Percentiles rank a stretch among this genome's conserved stretches.
Evolutionary conservation across 2,329 filamentous ascomycete species (phyloP).

Genomic region (Cladophialophora yegresii): DNA sequence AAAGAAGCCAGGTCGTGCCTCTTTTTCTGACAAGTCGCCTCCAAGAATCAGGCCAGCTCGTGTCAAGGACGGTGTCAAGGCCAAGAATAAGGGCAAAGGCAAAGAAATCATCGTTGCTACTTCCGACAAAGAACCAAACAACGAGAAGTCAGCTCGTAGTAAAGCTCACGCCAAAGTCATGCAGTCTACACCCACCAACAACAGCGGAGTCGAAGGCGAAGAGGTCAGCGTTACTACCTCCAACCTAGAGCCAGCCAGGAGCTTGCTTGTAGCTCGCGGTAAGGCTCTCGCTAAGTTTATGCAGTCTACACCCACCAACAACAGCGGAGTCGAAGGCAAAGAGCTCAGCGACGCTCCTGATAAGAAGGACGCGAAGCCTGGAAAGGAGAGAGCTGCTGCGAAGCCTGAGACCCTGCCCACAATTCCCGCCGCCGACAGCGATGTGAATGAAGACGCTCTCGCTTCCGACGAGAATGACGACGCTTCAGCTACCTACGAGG

Average conservation of each 20-base stretch:
- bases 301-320: background rate
- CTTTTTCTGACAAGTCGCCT: background rate
- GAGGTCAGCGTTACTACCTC: background rate
- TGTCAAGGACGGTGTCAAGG: constrained; percentile 2
- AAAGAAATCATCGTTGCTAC: background rate
- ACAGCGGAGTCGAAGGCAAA: background rate
- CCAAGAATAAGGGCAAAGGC: background rate
- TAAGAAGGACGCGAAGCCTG: background rate
- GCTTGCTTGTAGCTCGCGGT: background rate
- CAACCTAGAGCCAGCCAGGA: background rate
- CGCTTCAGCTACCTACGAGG: too few species aligned
- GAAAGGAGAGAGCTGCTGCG: background rate
- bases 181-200: background rate
- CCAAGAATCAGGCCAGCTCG: constrained; percentile 2
- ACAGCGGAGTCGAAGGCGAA: background rate
- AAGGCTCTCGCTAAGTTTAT: background rate
- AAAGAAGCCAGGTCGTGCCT: background rate
- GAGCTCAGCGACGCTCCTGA: background rate
- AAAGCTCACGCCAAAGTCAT: background rate
- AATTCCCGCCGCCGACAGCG: background rate
- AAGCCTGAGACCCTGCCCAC: background rate
- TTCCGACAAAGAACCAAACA: background rate
- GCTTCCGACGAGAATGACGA: background rate
- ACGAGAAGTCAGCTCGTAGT: background rate
- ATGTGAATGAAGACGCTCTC: background rate